Conservation (phyloP, 2,329 filamentous ascomycete genomes). For the Aspergillus sp. region DNA sequence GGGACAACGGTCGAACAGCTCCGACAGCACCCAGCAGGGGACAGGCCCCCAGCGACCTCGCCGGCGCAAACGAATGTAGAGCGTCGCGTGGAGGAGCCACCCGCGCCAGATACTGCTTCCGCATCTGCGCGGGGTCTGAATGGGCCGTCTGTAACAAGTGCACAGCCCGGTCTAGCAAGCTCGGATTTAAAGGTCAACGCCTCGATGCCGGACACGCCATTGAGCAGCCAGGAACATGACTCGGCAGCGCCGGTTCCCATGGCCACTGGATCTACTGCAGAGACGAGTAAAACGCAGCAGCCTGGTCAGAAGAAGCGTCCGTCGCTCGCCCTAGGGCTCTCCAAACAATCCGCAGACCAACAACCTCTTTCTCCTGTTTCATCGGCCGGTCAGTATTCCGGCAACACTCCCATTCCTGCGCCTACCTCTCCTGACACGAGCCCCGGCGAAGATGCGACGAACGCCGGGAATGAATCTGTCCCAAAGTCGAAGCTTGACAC, state of each 20-base stretch:
- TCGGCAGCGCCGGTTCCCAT: constrained; percentile 10
- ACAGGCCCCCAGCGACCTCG: neutral
- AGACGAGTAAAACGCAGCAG: constrained; percentile 10
- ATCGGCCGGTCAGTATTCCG: constrained; percentile 60
- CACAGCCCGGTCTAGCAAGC: constrained; percentile 46
- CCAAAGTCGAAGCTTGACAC: constrained; percentile 18
- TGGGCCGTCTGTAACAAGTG: constrained; percentile 11
- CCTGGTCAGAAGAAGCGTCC: constrained; percentile 19
- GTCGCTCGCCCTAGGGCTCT: constrained; percentile 20
- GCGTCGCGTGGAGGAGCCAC: constrained; percentile 5
- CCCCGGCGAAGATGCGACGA: constrained; percentile 53
- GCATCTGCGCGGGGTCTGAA: constrained; percentile 8
- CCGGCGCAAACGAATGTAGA: neutral
- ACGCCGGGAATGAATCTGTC: constrained; percentile 39
- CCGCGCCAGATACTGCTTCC: constrained; percentile 6
- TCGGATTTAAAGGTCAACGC: constrained; percentile 10
- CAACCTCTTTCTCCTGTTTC: constrained; percentile 50
- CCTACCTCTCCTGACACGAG: constrained; percentile 66
- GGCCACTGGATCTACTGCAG: constrained; percentile 9
- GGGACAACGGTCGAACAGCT: constrained; percentile 2
- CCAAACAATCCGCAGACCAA: constrained; percentile 17
- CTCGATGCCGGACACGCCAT: constrained; percentile 15
- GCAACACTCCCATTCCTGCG: constrained; percentile 61
- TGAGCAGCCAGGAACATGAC: constrained; percentile 17
- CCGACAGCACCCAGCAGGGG: constrained; percentile 5